Base-by-base conservation (phyloP, 805 yeast species). In the Cyberlindnera xishuangbannaensis region DNA sequence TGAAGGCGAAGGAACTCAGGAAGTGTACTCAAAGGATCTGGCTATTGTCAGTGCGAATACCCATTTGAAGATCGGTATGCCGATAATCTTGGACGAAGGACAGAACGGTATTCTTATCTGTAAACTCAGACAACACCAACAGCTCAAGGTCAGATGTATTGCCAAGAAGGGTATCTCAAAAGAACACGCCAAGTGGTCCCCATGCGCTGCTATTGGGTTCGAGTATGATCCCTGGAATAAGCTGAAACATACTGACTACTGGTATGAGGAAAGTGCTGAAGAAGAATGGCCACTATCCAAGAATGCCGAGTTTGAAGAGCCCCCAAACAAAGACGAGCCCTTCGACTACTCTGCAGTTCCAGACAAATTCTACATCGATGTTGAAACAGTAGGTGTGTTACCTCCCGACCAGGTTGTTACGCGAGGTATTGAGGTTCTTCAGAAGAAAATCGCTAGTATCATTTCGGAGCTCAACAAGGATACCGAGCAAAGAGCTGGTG, bases 141-240 rank as follows among this genome's bases (percentile, higher is more conserved):
- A 90, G 56, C 68, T 92, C 48, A 75, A 81, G 47, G 64, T 92
- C 40, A 79, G 81, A 47, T 92, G 99, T 62, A 82, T 92, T 43
- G 98, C 99, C 35, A 92, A 92, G 61, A 92, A 92, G 65, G 98
- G 97, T 27, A 87, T 87, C 39, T 84, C 95, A 31, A 88, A 88
- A 58, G 99, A 92, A 58, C 99, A 92, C 56, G 96, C 98, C 31
- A 92, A 92, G 55, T 92, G 99, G 99, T 80, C 92, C 6, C 97
- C 98, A 10, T 83, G 95, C 46, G 73, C 97, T 0, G 97, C 97
- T 15, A 74, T 90, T 35, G 97, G 95, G 14, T 90, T 90, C 51
- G 98, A 90, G 59, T 90, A 90, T 55, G 98, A 90, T 53, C 98
- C 99, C n/a, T 90, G 95, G 94, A 92, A 92, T 62, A 92, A 90